These are phyloP conservation scores for Microdochium bolleyi DNA, from an alignment of 2,329 filamentous ascomycete species.

Conservation along the genomic window DNA sequence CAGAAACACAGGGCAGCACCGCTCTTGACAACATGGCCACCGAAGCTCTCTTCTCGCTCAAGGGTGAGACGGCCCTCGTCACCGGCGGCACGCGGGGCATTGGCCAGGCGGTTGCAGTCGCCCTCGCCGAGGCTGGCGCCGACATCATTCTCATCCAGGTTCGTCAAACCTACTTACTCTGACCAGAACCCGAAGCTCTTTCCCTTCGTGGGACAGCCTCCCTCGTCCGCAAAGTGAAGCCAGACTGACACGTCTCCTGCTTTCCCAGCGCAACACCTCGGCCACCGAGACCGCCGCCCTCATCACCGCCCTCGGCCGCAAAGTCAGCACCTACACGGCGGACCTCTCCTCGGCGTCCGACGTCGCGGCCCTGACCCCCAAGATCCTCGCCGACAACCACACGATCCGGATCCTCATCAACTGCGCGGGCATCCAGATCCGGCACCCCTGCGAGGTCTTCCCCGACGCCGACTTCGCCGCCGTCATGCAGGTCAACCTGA, in stretches of 20 bases:
- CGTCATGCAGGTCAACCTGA: constrained; percentile 82
- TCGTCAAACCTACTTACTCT: constrained; percentile 1
- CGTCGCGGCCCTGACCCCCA: constrained; percentile 52
- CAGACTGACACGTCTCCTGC: neutral
- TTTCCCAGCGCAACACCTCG: constrained; percentile 32
- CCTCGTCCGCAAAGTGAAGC: neutral
- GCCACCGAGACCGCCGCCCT: constrained; percentile 46
- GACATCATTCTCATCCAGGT: constrained; percentile 49
- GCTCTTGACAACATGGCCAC: neutral
- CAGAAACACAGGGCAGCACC: neutral
- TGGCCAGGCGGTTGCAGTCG: constrained; percentile 47
- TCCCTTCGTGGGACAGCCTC: neutral
- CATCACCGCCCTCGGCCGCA: constrained; percentile 59
- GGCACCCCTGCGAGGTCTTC: constrained; percentile 69
- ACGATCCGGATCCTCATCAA: constrained; percentile 73
- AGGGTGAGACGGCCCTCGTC: constrained; percentile 48
- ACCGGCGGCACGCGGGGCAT: constrained; percentile 52
- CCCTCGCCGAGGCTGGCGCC: constrained; percentile 50
- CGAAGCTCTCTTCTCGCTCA: constrained; percentile 39
- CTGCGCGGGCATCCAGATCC: constrained; percentile 78
- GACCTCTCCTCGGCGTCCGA: constrained; percentile 57
- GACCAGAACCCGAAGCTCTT: neutral
- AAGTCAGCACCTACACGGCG: constrained; percentile 58
- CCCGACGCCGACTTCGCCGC: constrained; percentile 71
- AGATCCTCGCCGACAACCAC: constrained; percentile 53